phyloP scores from a whole-genome alignment of 2,329 filamentous ascomycete genomes.

The Neocatenulostroma microsporum region DNA sequence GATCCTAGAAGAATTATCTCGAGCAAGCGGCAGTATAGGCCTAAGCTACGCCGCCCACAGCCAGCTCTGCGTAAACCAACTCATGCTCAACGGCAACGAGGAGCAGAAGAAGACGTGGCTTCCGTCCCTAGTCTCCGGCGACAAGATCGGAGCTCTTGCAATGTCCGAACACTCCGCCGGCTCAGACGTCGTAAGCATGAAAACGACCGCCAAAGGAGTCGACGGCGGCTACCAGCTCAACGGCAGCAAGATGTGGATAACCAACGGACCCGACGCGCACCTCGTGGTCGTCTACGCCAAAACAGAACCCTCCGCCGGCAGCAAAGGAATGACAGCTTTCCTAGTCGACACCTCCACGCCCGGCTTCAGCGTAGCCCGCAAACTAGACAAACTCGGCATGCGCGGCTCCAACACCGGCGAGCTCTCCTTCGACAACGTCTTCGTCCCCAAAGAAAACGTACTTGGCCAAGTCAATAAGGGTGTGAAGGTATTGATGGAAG shows the following conservation, averaged over 20 bases:
- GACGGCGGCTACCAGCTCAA: conserved; percentile 81
- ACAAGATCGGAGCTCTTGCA: conserved; percentile 75
- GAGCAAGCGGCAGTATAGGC: conserved; percentile 71
- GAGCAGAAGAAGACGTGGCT: conserved; percentile 77
- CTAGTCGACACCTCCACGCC: conserved; percentile 67
- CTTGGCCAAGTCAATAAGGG: conserved; percentile 74
- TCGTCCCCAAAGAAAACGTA: conserved; percentile 74
- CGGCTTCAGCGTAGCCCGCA: conserved; percentile 80
- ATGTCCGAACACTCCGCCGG: conserved; percentile 93
- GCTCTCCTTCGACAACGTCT: conserved; percentile 81
- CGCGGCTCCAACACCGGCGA: conserved; percentile 94
- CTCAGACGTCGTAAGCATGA: conserved; percentile 93
- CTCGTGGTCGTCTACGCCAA: conserved; percentile 95
- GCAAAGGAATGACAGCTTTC: conserved; percentile 93
- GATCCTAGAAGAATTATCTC: conserved; percentile 88
- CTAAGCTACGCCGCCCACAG: conserved; percentile 94
- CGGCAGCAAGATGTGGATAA: conserved; percentile 99
- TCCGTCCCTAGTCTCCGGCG: conserved; percentile 71
- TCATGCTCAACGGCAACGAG: conserved; percentile 75
- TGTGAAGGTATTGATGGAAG: conserved; percentile 90
- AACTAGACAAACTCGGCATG: conserved; percentile 98
- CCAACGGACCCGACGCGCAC: conserved; percentile 91
- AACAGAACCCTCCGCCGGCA: conserved; percentile 69
- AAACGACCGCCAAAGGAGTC: conserved; percentile 68
- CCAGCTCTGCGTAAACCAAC: conserved; percentile 92